These are phyloP conservation scores for Hygrocybe coccinea DNA, from an alignment of 768 basidiomycete species.

Conservation along the genomic window DNA sequence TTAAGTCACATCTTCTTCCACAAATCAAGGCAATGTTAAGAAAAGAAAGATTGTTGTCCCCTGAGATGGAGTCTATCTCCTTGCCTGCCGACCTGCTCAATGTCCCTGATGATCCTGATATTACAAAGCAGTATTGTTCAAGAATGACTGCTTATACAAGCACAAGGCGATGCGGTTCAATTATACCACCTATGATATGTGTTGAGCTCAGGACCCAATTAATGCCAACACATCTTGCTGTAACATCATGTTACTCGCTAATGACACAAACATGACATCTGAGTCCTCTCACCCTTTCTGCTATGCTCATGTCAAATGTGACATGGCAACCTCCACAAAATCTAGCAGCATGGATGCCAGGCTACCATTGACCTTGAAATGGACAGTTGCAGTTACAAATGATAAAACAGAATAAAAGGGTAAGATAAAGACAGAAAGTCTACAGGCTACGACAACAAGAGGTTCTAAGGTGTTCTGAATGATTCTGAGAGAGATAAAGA, in stretches of 20 bases:
- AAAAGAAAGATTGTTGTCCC: background rate
- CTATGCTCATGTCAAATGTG: conserved; percentile 33
- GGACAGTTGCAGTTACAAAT: conserved; percentile 18
- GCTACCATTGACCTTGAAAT: conserved; percentile 28
- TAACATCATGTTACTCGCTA: conserved; percentile 22
- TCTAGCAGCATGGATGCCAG: conserved; percentile 31
- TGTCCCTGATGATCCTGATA: conserved; percentile 6
- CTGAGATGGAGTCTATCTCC: background rate
- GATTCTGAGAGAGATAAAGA: no score
- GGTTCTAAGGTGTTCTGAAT: no score
- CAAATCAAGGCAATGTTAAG: conserved; percentile 4
- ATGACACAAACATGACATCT: background rate
- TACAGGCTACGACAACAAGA: no score
- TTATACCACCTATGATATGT: conserved; percentile 31
- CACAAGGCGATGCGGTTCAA: conserved; percentile 22
- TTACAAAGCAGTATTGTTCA: conserved; percentile 9
- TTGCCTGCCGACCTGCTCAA: background rate
- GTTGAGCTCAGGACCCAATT: conserved; percentile 20
- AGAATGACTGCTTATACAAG: conserved; percentile 17
- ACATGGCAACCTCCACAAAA: conserved; percentile 33
- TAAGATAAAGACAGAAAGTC: no score
- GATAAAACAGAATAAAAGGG: no score
- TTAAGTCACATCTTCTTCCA: conserved; percentile 23
- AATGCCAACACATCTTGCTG: conserved; percentile 7
- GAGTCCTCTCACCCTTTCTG: conserved; percentile 24